Conservation (phyloP, 179 eudicot genomes). For the Sideroxylon spinosum region DNA sequence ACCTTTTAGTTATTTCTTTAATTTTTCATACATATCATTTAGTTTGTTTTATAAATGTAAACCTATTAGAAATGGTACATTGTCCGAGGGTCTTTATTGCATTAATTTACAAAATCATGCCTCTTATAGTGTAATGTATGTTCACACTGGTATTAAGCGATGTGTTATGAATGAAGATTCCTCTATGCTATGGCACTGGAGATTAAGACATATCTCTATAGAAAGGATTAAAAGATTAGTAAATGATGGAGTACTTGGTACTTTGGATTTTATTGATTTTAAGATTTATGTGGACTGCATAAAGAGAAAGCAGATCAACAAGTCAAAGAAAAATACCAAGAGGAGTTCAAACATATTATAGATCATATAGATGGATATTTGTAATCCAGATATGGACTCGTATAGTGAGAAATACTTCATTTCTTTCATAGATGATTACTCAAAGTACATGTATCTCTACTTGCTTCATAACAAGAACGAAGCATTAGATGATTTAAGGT, state of each 20-base stretch:
- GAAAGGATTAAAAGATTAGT: conserved; percentile 18
- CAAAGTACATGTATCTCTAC: background rate
- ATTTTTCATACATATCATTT: background rate
- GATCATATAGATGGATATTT: too few species aligned
- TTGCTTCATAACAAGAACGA: background rate
- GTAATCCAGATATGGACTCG: too few species aligned
- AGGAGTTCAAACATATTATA: too few species aligned
- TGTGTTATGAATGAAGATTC: conserved; percentile 15
- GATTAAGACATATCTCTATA: conserved; percentile 23
- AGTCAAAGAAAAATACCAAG: too few species aligned
- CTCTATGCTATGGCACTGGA: conserved; percentile 12
- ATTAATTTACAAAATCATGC: background rate
- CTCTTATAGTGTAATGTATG: background rate
- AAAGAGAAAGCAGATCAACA: too few species aligned
- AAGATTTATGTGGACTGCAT: too few species aligned
- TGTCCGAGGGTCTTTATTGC: background rate
- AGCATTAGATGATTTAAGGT: background rate
- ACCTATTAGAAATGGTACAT: background rate
- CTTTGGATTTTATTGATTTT: too few species aligned
- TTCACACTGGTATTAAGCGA: background rate
- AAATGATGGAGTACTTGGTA: conserved; percentile 18
- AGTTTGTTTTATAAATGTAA: background rate
- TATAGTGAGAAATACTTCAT: background rate
- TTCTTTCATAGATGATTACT: background rate
- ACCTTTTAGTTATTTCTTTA: conserved; percentile 14